Base-by-base conservation (phyloP, 495 filamentous ascomycete genomes). In the Rostrohypoxylon terebratum region DNA sequence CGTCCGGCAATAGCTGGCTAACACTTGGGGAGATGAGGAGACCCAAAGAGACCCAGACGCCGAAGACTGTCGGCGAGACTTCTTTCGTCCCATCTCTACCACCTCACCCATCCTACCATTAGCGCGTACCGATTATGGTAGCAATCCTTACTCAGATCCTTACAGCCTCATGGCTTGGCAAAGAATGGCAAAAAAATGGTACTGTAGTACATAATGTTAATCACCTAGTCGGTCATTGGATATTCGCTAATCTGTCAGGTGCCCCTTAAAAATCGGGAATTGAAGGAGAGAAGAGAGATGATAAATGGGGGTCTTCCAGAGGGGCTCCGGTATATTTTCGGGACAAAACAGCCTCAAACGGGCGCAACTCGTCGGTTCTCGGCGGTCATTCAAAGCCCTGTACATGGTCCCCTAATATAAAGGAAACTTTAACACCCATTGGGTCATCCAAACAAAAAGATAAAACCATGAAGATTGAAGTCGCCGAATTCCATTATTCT, bases 271-370 rank as follows among this genome's bases (percentile, higher is more conserved):
- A 60, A 44, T 73, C 76, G 73, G 76, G 71, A 76, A 74, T 72
- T 74, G 45, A 38, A 78, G 76, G 76, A 61, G 58, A 18, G 55
- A 20, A 58, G 23, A 31, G 63, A 53, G 51, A 68, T 62, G 65
- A 66, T 53, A 62, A 58, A 66, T 63, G 57, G 71, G 71, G 42
- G 4, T 25, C 11, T 25, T 14, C 61, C 14, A 6, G n/a, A 7
- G 20, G 16, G 42, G 42, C 59, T 73, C 76, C 74, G 76, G 60
- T 42, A 47, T 33, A 71, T 78, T 76, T 76, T 78, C 74, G 76
- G 51, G 40, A 53, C 25, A 20, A 73, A 55, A 61, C 51, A 38
- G 59, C 34, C 60, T 63, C 59, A 50, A 53, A 55, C 51, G 31
- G 31, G 14, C 51, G 16, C 51, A 18, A 20, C 50, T 62, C 44